Conservation (phyloP, 164 flowering plant species). For the Berberis thunbergii region DNA sequence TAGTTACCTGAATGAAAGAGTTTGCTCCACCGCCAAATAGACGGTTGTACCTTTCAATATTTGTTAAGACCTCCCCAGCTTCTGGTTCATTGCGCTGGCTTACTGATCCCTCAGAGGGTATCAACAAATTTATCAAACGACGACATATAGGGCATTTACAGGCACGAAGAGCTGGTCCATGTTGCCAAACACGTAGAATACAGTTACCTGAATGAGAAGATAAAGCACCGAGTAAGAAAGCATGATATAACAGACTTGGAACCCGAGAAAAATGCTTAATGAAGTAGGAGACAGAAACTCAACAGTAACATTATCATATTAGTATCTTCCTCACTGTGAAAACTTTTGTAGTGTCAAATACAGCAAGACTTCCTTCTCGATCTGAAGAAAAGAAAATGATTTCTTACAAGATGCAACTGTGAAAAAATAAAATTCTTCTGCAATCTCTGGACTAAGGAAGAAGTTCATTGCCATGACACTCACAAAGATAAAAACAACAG, state of each 20-base stretch:
- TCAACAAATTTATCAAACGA: slow-evolving; percentile 62
- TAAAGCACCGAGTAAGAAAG: neutral
- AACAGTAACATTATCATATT: no score
- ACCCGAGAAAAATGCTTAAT: no score
- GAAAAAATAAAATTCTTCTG: no score
- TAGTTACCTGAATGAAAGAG: slow-evolving; percentile 54
- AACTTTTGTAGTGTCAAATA: no score
- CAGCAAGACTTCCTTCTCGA: no score
- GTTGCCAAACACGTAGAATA: slow-evolving; percentile 76
- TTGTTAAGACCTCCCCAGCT: slow-evolving; percentile 31
- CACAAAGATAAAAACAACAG: no score
- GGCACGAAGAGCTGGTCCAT: slow-evolving; percentile 60
- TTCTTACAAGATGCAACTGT: no score
- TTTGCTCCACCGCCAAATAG: slow-evolving; percentile 41
- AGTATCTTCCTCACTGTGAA: no score
- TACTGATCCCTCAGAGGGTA: slow-evolving; percentile 49
- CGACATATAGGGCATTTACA: slow-evolving; percentile 92
- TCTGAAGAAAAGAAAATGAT: no score
- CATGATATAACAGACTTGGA: neutral
- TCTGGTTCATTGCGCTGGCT: slow-evolving; percentile 34
- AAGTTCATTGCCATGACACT: no score
- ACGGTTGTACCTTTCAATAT: slow-evolving; percentile 63
- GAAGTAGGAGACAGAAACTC: no score
- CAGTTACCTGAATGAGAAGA: slow-evolving; percentile 44
- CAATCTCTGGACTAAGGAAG: no score